Base-by-base conservation (phyloP, 2,329 filamentous ascomycete species). In the Penicillium sp. region DNA sequence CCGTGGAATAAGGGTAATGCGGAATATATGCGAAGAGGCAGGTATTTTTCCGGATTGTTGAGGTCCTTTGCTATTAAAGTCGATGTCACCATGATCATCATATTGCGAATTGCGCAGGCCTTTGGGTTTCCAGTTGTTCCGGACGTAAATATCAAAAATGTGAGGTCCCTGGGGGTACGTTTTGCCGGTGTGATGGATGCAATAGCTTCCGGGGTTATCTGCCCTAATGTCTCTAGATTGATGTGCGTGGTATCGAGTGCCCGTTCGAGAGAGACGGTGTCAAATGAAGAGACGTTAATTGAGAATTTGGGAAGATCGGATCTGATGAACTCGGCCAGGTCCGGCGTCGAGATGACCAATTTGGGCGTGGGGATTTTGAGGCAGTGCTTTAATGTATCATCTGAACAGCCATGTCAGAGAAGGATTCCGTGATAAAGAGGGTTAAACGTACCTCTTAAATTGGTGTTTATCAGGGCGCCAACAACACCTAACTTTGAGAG, bases 91-190 rank as follows among this genome's bases (percentile, higher is more conserved):
- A 74, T 52, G 20, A 73, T 62, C 57, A 73, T 65, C 59, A 70
- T 67, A 56, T 77, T 77, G 43, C 67, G 68, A 5, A 77, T 67
- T 9, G 65, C 72, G 59, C 74, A 77, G 7, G 75, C 75, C 64
- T 78, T 78, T n/a, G 76, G 76, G 20, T 73, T 75, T 18, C 75
- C 75, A 3, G 75, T 78, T 20, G 77, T 80, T 5, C 78, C 77
- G 9, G 77, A 79, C 1, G 77, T 80, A 61, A 77, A 80, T 38
- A 79, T 77, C 5, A 79, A 63, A 1, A 65, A 65, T 6, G 66
- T 65, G 8, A 77, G 59, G 30, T 78, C 74, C 38, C 64, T 63
- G 1, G 66, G 63, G 3, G 61, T 68, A 38, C 68, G 64, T 58
- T 74, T 75, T 4, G 71, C 67, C 20, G 71, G 56, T 18, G 56